Base-by-base conservation (phyloP, 1,139 yeast genomes). In the Debaryomyces fabryi region DNA sequence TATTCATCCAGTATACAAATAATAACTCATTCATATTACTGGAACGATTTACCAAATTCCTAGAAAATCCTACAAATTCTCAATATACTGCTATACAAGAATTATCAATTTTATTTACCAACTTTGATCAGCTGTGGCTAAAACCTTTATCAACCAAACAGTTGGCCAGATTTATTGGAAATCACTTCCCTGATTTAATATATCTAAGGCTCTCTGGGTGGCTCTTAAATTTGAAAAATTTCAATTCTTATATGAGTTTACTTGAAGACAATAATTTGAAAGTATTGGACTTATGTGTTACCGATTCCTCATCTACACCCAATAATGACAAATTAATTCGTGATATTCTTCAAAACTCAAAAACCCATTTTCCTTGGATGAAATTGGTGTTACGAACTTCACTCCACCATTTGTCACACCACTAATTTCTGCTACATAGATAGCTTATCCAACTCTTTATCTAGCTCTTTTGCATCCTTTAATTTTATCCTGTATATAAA, bases 31-130 rank as follows among this genome's bases (percentile, higher is more conserved):
- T 75, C 50, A 58, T 69, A 9, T 58, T 69, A 2, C 71, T 72
- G 49, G 79, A 75, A 50, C 52, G 79, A 43, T 71, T 74, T 47
- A 58, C 59, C 30, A 59, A 62, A 44, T 72, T 73, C 44, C 20
- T 46, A 18, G 39, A 37, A 9, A 38, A 27, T 15, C 49, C 49
- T 1, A 35, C 44, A 33, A 29, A 23, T 5, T 18, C 16, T 20
- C 20, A 32, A 15, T 16, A 32, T 13, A 25, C 15, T 6, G 16
- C 35, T 25, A 42, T 72, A 15, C 55, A 58, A 32, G 47, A 46
- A 10, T 47, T 70, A 20, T 49, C 60, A 2, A 56, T 70, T 20
- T 57, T 52, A 10, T 57, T 60, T 23, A 30, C 39, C 4, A 40
- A 48, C 23, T 48, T 25, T 6, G 37, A 50, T 32, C 15, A 43